These are phyloP conservation scores for Diplotaxis tenuifolia DNA, from an alignment of 345 rosid genomes.

Conservation along the genomic window DNA sequence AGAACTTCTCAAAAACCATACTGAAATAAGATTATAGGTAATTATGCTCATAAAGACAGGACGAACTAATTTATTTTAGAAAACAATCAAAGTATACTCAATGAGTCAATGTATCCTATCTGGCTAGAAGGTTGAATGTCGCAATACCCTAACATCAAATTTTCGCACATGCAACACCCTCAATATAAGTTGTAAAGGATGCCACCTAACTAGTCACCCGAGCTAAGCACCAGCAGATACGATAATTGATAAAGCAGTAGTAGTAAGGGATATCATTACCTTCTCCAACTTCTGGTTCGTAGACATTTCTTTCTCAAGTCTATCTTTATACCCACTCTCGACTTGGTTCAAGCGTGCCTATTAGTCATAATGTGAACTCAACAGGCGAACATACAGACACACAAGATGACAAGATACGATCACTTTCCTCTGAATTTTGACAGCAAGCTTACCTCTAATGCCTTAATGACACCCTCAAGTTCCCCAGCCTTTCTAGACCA, in stretches of 20 bases:
- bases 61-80: constrained; percentile 1
- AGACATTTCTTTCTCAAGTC: constrained; percentile 72
- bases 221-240: constrained; percentile 10
- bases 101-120: neutral
- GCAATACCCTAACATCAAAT: neutral
- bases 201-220: constrained; percentile 11
- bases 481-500: constrained; percentile 94
- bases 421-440: neutral
- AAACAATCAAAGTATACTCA: constrained; percentile 7
- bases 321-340: constrained; percentile 67
- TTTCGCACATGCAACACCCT: constrained; percentile 2
- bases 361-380: constrained; percentile 19
- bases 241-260: neutral
- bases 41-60: neutral
- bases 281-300: constrained; percentile 61
- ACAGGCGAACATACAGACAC: constrained; percentile 15
- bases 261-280: constrained; percentile 43
- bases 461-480: constrained; percentile 95
- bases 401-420: neutral
- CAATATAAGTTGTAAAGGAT: constrained; percentile 9
- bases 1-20: constrained; percentile 3
- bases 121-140: neutral
- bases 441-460: constrained; percentile 65
- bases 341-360: constrained; percentile 72
- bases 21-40: neutral